Evolutionary conservation across 768 basidiomycete genomes (phyloP), one percentile per base, ranked within the genome.

Genomic region (Mycena rosella): DNA sequence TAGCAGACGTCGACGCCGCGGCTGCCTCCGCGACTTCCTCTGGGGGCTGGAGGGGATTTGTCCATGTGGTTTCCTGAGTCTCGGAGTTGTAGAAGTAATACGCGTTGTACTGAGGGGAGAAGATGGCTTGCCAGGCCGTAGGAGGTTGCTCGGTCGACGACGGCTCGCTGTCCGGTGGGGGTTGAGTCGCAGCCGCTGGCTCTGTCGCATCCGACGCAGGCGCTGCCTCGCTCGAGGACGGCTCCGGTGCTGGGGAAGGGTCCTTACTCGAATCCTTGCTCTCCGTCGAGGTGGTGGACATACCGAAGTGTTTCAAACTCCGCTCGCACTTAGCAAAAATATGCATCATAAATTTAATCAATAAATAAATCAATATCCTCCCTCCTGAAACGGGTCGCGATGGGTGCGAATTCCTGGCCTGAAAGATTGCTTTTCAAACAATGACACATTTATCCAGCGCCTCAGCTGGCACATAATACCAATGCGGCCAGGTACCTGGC

Each of bases 31-130:
- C 68, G 2, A 77, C 59, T n/a, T 72, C 24, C 22, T 67, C 71
- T 48, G 73, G 54, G 20, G 79, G 79, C 48, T 87, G 81, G 44
- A 96, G 82, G 13, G 94, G 94, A 74, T 95, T 95, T 30, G 82
- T 80, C 94, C 94, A 95, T 3, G 94, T 95, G 20, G 94, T 95
- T 80, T 95, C 88, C 59, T 90, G 83, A 0, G 94, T 94, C 66
- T 80, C 77, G 13, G 88, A 63, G 78, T 95, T 96, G 84, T 85
- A 92, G 82, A 95, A 96, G 78, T 96, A 96, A 80, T 96, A 96
- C 13, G 92, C 85, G 77, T 87, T 91, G 81, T 93, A 88, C 67
- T 89, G 83, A 1, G 92, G 87, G 1, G 93, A 89, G 80, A 85
- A 95, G 32, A 96, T 85, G 40, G 94, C 94, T 77, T 95, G 94